Evolutionary conservation across 169 alveolate genomes (phyloP).

Genomic region (Cystoisospora suis): DNA sequence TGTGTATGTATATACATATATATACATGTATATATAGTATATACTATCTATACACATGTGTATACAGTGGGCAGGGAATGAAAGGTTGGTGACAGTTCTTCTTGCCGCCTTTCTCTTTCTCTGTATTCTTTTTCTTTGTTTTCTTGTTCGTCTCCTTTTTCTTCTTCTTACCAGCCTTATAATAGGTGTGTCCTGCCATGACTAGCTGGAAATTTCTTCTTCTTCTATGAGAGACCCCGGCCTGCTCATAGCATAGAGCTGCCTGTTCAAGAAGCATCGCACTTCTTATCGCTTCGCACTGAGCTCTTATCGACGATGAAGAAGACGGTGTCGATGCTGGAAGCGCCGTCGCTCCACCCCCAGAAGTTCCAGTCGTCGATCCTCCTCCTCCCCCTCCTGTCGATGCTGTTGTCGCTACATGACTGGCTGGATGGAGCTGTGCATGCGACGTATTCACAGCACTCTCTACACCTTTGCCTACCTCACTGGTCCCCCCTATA

Average conservation of each 20-base stretch:
- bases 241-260: conserved; percentile 45
- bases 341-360: not conserved
- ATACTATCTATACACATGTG: no score
- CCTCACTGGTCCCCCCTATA: no score
- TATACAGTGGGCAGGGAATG: no score
- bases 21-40: no score
- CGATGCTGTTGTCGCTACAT: not conserved
- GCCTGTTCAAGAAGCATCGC: conserved; percentile 63
- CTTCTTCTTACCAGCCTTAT: conserved; percentile 62
- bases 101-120: not conserved
- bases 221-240: conserved; percentile 45
- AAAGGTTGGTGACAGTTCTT: no score
- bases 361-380: not conserved
- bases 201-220: conserved; percentile 69
- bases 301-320: no score
- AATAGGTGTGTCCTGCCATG: conserved; percentile 75
- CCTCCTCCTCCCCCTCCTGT: not conserved
- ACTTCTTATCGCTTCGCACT: conserved; percentile 44
- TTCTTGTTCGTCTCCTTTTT: no score
- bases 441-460: not conserved
- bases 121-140: not conserved
- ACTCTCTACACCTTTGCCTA: no score
- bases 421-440: not conserved
- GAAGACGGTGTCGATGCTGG: not conserved
- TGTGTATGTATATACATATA: no score